These are phyloP conservation scores for Tetrastigma voinierianum DNA, from an alignment of 164 flowering plant species.

Conservation along the genomic window DNA sequence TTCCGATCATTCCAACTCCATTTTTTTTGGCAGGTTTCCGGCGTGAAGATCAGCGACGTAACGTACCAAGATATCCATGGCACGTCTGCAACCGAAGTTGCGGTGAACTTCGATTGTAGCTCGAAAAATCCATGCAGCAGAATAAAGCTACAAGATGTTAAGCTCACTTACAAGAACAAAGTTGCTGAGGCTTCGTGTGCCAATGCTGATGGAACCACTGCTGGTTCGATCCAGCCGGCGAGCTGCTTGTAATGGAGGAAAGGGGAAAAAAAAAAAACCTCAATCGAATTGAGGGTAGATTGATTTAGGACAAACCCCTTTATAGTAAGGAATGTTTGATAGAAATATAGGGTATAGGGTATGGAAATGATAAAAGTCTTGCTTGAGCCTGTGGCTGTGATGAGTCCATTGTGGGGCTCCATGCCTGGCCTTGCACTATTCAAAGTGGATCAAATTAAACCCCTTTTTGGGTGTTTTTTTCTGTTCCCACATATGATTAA, in stretches of 20 bases:
- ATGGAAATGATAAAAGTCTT: neutral
- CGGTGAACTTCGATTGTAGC: constrained; percentile 51
- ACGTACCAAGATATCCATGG: constrained; percentile 41
- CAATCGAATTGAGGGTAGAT: neutral
- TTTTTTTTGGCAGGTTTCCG: constrained; percentile 25
- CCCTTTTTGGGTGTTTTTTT: no score
- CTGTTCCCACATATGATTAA: no score
- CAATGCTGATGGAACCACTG: constrained; percentile 30
- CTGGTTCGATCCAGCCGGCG: constrained; percentile 29
- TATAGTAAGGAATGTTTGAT: no score
- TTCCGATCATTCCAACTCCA: neutral
- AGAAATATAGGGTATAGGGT: no score
- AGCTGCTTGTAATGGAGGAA: constrained; percentile 28
- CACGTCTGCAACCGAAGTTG: constrained; percentile 51
- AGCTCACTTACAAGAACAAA: constrained; percentile 30
- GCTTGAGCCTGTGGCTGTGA: constrained; percentile 20
- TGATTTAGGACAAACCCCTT: no score
- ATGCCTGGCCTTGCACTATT: constrained; percentile 16
- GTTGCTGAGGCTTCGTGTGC: constrained; percentile 28
- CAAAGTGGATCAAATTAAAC: no score
- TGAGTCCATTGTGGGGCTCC: neutral
- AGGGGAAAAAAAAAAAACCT: neutral
- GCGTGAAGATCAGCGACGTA: constrained; percentile 40
- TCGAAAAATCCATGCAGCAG: constrained; percentile 38
- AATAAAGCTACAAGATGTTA: constrained; percentile 36